Percentiles rank a stretch among this genome's conserved stretches.
These are phyloP conservation scores for Neurospora tetrasperma DNA, from an alignment of 495 filamentous ascomycete species.

Conservation along the genomic window DNA sequence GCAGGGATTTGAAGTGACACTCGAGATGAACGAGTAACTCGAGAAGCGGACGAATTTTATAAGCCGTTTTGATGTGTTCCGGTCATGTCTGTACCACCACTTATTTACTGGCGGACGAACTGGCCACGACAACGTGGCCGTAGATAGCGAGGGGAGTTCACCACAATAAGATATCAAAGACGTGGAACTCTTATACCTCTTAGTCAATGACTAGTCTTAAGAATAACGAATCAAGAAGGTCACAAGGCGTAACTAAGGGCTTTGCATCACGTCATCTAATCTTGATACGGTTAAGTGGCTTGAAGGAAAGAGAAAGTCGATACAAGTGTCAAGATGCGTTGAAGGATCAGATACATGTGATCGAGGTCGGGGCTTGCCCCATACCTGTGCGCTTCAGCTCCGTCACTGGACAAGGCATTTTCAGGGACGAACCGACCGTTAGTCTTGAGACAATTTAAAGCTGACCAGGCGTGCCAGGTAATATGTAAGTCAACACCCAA, in stretches of 20 bases:
- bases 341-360: constrained; percentile 3
- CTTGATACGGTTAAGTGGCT: constrained; percentile 10
- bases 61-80: background rate
- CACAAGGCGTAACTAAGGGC: constrained; percentile 10
- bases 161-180: background rate
- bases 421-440: background rate
- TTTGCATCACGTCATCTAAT: constrained; percentile 22
- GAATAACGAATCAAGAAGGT: constrained; percentile 1
- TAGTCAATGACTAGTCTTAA: background rate
- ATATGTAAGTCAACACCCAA: background rate
- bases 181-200: background rate
- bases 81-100: background rate
- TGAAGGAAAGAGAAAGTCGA: constrained; percentile 20
- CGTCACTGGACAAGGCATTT: constrained; percentile 21
- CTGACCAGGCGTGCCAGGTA: background rate
- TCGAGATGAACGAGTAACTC: background rate
- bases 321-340: constrained; percentile 7
- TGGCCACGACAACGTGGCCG: background rate
- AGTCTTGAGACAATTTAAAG: constrained; percentile 2
- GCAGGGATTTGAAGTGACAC: background rate
- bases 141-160: background rate
- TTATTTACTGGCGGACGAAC: background rate
- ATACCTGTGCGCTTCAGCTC: constrained; percentile 13
- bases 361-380: constrained; percentile 12
- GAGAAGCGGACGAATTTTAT: background rate